Percentiles rank a stretch among this genome's conserved stretches.
phyloP scores from a whole-genome alignment of 345 rosid genomes.

The Anastatica hierochuntica region DNA sequence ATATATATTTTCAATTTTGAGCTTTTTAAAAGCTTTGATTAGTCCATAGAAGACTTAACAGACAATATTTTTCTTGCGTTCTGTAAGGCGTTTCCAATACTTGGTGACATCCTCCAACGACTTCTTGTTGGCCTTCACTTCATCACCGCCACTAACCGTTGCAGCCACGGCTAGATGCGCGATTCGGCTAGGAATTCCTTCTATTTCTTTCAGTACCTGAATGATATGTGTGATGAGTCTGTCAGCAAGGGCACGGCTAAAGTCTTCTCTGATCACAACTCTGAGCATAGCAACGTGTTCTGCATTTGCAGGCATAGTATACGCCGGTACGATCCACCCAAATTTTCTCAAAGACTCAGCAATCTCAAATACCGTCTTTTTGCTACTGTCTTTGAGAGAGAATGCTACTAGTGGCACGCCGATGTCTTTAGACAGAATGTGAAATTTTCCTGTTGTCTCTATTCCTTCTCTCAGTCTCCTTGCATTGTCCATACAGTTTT shows the following conservation, averaged over 20 bases:
- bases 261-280: slow-evolving; percentile 61
- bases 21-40: no score
- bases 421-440: slow-evolving; percentile 51
- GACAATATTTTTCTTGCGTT: slow-evolving; percentile 32
- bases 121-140: slow-evolving; percentile 31
- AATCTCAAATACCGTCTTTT: slow-evolving; percentile 54
- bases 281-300: slow-evolving; percentile 55
- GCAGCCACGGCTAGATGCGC: slow-evolving; percentile 18
- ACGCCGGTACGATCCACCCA: slow-evolving; percentile 70
- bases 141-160: slow-evolving; percentile 17
- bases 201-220: slow-evolving; percentile 47
- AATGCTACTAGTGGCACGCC: slow-evolving; percentile 79
- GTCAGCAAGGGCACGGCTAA: slow-evolving; percentile 48
- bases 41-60: no score
- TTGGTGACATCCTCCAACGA: slow-evolving; percentile 43
- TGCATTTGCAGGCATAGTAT: slow-evolving; percentile 72
- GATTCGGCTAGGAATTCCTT: slow-evolving; percentile 33
- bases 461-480: slow-evolving; percentile 50
- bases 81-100: slow-evolving; percentile 49
- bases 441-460: slow-evolving; percentile 44
- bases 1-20: no score
- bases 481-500: slow-evolving; percentile 49
- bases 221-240: slow-evolving; percentile 48
- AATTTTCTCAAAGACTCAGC: slow-evolving; percentile 46
- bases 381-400: slow-evolving; percentile 45